A percentile compares a stretch with the other conserved stretches of the same genome.
Conservation (phyloP, 441 rosid species). For the Flueggea neowawraea region DNA sequence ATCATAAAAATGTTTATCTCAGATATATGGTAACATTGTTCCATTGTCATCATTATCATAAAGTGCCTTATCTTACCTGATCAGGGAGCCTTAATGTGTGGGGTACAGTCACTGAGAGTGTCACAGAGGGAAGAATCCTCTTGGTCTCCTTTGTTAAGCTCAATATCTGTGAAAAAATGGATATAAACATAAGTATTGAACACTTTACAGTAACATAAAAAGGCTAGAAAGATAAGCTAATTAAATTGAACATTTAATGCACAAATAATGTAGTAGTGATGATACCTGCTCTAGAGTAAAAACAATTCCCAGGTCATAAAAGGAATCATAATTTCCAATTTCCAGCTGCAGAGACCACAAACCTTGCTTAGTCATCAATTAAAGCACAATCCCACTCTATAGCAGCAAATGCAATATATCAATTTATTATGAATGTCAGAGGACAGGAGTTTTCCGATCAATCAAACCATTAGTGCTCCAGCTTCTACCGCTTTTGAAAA, state of each 20-base stretch:
- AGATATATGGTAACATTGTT: neutral
- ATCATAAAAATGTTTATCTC: neutral
- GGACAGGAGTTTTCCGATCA: neutral
- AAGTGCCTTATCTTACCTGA: constrained; percentile 32
- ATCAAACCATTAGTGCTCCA: constrained; percentile 56
- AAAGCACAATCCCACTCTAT: constrained; percentile 3
- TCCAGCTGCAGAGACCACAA: constrained; percentile 44
- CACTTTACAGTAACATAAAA: neutral
- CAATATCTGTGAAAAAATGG: constrained; percentile 37
- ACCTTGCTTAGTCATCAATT: neutral
- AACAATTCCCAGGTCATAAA: constrained; percentile 40
- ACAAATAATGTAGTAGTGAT: too few species aligned
- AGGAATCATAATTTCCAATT: constrained; percentile 68
- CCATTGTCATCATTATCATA: neutral
- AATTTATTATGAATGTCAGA: neutral
- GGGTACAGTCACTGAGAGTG: constrained; percentile 67
- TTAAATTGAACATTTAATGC: neutral
- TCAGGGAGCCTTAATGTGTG: constrained; percentile 62
- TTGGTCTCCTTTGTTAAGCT: constrained; percentile 51
- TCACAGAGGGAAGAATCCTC: constrained; percentile 47
- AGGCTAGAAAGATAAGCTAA: neutral
- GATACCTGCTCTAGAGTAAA: constrained; percentile 62
- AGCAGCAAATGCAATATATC: neutral
- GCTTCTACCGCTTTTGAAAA: constrained; percentile 57
- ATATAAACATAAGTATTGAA: neutral